Conservation (phyloP, 176 grass and related monocot genomes). For the Secale cereale region DNA sequence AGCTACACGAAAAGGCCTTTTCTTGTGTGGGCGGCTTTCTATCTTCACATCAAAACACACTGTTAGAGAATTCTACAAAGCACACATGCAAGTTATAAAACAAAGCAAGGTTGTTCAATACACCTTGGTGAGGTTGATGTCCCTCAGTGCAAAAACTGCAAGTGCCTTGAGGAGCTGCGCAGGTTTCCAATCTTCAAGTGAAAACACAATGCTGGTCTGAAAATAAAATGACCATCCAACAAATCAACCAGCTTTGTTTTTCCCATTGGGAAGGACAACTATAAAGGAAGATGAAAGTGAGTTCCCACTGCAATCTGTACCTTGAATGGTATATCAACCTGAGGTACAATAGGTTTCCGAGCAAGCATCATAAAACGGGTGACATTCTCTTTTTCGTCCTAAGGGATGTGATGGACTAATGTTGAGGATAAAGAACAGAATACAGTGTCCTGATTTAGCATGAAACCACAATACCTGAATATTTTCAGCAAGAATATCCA, state of each 20-base stretch:
- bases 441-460: not conserved
- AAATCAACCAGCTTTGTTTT: constrained; percentile 15
- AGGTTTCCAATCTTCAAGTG: constrained; percentile 78
- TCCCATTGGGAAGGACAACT: not conserved
- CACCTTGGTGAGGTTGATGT: constrained; percentile 93
- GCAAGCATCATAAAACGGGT: constrained; percentile 87
- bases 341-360: constrained; percentile 79
- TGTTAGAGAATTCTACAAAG: constrained; percentile 23
- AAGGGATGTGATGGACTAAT: constrained; percentile 14
- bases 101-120: constrained; percentile 26
- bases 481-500: constrained; percentile 87
- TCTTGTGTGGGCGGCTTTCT: constrained; percentile 85
- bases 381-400: constrained; percentile 92
- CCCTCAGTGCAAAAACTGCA: constrained; percentile 85
- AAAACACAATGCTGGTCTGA: constrained; percentile 95
- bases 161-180: constrained; percentile 89
- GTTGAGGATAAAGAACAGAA: constrained; percentile 13
- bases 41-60: constrained; percentile 49
- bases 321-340: constrained; percentile 80
- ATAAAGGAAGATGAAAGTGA: not conserved
- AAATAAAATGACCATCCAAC: constrained; percentile 30
- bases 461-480: constrained; percentile 69
- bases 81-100: constrained; percentile 3
- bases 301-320: constrained; percentile 23
- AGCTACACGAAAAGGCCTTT: constrained; percentile 62